A percentile compares a stretch with the other conserved stretches of the same genome.
phyloP scores from a whole-genome alignment of 2,329 filamentous ascomycete species.

The Lojkania enalia region DNA sequence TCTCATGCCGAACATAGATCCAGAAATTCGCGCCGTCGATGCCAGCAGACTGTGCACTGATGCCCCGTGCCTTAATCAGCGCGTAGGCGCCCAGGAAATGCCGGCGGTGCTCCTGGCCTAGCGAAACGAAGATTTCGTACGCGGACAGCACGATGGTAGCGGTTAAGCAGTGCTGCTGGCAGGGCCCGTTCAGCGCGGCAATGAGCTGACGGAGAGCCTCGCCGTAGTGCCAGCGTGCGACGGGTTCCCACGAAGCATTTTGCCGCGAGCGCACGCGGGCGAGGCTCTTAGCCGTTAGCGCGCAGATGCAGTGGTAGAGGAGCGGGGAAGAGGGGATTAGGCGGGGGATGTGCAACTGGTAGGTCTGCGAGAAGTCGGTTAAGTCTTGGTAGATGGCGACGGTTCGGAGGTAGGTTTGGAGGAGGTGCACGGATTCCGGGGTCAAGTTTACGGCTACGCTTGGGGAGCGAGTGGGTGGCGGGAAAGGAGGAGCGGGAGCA shows the following conservation, averaged over 20 bases:
- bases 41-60: slow-evolving; percentile 32
- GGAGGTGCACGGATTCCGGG: slow-evolving; percentile 35
- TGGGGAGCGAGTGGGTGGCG: not conserved
- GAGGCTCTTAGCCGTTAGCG: slow-evolving; percentile 41
- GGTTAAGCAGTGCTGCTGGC: slow-evolving; percentile 34
- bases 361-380: slow-evolving; percentile 35
- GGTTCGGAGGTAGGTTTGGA: slow-evolving; percentile 37
- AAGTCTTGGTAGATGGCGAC: slow-evolving; percentile 43
- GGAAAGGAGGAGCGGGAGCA: slow-evolving; percentile 9
- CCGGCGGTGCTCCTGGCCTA: slow-evolving; percentile 30
- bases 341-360: slow-evolving; percentile 34
- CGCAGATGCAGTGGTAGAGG: slow-evolving; percentile 39
- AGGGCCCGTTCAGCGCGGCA: slow-evolving; percentile 27
- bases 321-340: slow-evolving; percentile 34
- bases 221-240: slow-evolving; percentile 36
- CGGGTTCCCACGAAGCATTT: slow-evolving; percentile 34
- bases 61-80: slow-evolving; percentile 33
- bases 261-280: slow-evolving; percentile 27
- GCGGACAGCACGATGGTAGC: slow-evolving; percentile 40
- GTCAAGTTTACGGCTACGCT: slow-evolving; percentile 16
- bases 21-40: slow-evolving; percentile 41
- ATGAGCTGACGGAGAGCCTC: slow-evolving; percentile 36
- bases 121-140: slow-evolving; percentile 36
- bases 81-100: slow-evolving; percentile 37
- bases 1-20: slow-evolving; percentile 40